These are phyloP conservation scores for Xylaria arbuscula DNA, from an alignment of 2,329 filamentous ascomycete species.

Conservation along the genomic window DNA sequence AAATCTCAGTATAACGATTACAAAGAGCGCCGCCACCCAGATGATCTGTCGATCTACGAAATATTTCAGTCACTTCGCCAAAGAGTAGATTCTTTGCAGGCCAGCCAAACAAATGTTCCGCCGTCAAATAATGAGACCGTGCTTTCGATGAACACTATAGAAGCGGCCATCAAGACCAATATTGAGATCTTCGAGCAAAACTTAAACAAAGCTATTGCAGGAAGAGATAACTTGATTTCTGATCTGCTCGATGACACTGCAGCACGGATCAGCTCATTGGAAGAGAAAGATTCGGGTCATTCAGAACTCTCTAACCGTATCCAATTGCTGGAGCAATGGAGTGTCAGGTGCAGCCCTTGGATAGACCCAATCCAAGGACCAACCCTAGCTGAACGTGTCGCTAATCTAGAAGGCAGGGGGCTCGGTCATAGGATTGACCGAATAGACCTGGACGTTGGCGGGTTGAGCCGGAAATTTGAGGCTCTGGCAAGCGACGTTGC, in stretches of 20 bases:
- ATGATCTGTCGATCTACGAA: slow-evolving; percentile 7
- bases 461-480: slow-evolving; percentile 16
- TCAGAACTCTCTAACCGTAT: slow-evolving; percentile 12
- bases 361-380: slow-evolving; percentile 27
- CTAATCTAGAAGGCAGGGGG: slow-evolving; percentile 16
- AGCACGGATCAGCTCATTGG: slow-evolving; percentile 7
- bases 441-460: slow-evolving; percentile 19
- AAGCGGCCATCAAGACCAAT: slow-evolving; percentile 17
- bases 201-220: slow-evolving; percentile 12
- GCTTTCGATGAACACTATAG: slow-evolving; percentile 13
- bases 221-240: slow-evolving; percentile 32
- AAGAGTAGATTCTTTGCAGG: slow-evolving; percentile 7
- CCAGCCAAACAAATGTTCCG: neutral
- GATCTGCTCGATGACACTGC: slow-evolving; percentile 37
- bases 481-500: slow-evolving; percentile 10
- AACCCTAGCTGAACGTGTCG: slow-evolving; percentile 22
- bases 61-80: slow-evolving; percentile 5
- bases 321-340: slow-evolving; percentile 34
- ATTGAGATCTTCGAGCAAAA: slow-evolving; percentile 16
- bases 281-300: neutral
- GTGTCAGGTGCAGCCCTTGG: neutral
- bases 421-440: slow-evolving; percentile 27
- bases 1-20: slow-evolving; percentile 32
- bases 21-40: slow-evolving; percentile 8
- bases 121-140: neutral